Conservation (phyloP, 1,284 basidiomycete species). For the Heterobasidion annosum region DNA sequence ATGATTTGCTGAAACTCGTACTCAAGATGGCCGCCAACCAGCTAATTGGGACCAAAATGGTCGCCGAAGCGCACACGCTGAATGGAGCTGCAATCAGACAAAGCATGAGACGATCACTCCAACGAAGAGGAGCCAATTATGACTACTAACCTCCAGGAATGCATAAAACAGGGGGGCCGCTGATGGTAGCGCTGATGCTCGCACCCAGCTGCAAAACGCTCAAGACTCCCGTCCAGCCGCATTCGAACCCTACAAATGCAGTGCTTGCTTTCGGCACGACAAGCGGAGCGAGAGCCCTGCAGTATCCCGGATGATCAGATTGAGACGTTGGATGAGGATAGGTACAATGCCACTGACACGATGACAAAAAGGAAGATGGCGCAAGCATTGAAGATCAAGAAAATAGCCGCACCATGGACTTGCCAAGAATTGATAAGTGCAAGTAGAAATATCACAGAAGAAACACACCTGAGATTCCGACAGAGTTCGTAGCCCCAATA, state of each 20-base stretch:
- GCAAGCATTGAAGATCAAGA: conserved; percentile 38
- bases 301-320: background rate
- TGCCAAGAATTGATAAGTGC: background rate
- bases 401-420: conserved; percentile 40
- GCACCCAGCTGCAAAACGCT: conserved; percentile 43
- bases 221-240: conserved; percentile 40
- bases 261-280: conserved; percentile 25
- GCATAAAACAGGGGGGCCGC: conserved; percentile 30
- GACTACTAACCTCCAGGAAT: conserved; percentile 24
- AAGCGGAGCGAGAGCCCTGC: conserved; percentile 31
- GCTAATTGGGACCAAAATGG: conserved; percentile 38
- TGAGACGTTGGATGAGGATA: background rate
- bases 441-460: background rate
- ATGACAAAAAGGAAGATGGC: conserved; percentile 33
- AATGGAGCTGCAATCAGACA: conserved; percentile 22
- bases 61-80: conserved; percentile 43
- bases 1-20: conserved; percentile 25
- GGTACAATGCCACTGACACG: conserved; percentile 29
- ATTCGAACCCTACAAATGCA: conserved; percentile 40
- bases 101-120: background rate
- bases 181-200: conserved; percentile 35
- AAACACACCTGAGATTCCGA: conserved; percentile 27
- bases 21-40: conserved; percentile 47
- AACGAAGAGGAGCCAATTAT: background rate
- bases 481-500: conserved; percentile 27